Evolutionary conservation across 1,139 yeast genomes (phyloP), one percentile per base, ranked within the genome.

Genomic region (Debaryomycetaceae sp.): DNA sequence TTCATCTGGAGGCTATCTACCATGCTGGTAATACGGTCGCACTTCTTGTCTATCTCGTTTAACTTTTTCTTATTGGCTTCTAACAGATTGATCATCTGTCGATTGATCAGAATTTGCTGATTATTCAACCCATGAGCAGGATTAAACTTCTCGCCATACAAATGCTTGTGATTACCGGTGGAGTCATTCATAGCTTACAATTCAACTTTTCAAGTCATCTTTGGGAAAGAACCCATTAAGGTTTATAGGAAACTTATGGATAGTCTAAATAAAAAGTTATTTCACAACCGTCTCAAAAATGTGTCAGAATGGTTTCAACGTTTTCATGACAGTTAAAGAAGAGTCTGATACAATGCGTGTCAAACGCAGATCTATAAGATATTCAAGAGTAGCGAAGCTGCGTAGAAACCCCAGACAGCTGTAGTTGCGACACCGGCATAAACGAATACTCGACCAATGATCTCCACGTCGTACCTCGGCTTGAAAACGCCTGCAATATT

Each of bases 381-480:
- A 49, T 7, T 60, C 49, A 13, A 51, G 68, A 64, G 31, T 3
- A 27, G 31, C 4, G 31, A 27, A 27, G 31, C 31, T 27, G 31
- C 31, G 31, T 27, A 11, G 54, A 76, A 75, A 7, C 76, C 77
- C 70, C 78, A 67, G 8, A 74, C 57, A 0, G 82, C 76, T 27
- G 70, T 56, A 24, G 67, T 54, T 0, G 88, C 72, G 24, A 88
- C 78, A 0, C 96, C 96, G 3, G 86, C 82, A 61, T 89, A 89
- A 1, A 87, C 86, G 17, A 84, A 68, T 47, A 87, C 62, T 55
- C 91, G 72, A 9, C 93, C 88, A 38, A 87, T 68, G 14, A 86
- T 85, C 51, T 84, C 91, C 29, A 85, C 83, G 50, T 85, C 93
- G 56, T 82, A 84, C 44, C 90, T 69, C 8, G 80, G 69, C 57